Evolutionary conservation across 305 asterid species (phyloP), one percentile per base, ranked within the genome.

Genomic region (Fraxinus nigra): DNA sequence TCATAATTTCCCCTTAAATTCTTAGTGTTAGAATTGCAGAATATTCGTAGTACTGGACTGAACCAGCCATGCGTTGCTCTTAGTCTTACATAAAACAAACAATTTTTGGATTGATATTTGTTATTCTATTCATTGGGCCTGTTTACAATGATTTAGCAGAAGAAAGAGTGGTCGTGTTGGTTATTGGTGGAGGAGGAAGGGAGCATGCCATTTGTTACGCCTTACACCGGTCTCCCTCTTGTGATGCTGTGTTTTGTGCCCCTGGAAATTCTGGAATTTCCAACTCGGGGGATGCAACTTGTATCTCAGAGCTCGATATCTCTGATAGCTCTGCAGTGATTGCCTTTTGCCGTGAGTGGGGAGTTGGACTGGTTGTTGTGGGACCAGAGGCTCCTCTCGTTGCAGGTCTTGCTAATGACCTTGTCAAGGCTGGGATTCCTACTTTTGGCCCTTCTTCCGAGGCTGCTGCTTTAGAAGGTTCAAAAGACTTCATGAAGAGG

Each of bases 381-480:
- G 99, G 99, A 37, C 98, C 98, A 0, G 99, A 96, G 92, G 98
- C 97, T 80, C 98, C 97, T 78, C 99, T 96, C 76, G 98, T 94
- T 75, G 97, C 97, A 67, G 99, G 99, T 33, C 98, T 96, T 82
- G 89, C 93, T 78, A 94, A 94, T 82, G 98, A 94, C 85, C 98
- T 96, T 84, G 92, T 87, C 75, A 86, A 89, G 90, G 97, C 89
- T 18, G 98, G 99, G 79, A 91, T 96, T 83, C 95, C 88, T 75
- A 88, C 98, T 70, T 96, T 96, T 81, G 98, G 99, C 78, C 99
- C 98, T 63, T 94, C 99, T 61, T 91, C 98, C 0, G 97, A 96
- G 91, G 99, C 99, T 69, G 97, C 99, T 86, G 97, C 97, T 35
- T 87, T 96, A 82, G 99, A 96, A 90, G 98, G 97, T 81, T 96